A percentile compares a stretch with the other conserved stretches of the same genome.
phyloP scores from a whole-genome alignment of 140 eudicot species.

The Anethum foeniculum region DNA sequence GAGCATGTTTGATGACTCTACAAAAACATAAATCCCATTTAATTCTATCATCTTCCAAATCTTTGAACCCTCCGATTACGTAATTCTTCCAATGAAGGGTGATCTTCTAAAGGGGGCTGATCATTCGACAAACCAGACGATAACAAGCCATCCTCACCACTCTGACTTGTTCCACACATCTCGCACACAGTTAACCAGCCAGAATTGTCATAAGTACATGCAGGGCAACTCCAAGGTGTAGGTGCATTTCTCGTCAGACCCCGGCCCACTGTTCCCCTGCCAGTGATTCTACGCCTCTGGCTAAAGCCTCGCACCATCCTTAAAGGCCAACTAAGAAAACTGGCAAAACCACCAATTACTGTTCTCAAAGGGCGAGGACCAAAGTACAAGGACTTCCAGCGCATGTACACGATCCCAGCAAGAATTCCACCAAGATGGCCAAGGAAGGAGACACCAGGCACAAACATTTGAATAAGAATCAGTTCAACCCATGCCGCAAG shows the following conservation, averaged over 20 bases:
- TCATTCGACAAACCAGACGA: slow-evolving; percentile 11
- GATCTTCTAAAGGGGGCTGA: slow-evolving; percentile 15
- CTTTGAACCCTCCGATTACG: slow-evolving; percentile 58
- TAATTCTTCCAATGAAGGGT: slow-evolving; percentile 38
- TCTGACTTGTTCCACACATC: slow-evolving; percentile 50
- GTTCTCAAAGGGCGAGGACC: neutral
- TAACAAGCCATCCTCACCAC: slow-evolving; percentile 32
- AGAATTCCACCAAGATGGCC: slow-evolving; percentile 98
- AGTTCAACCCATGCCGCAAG: slow-evolving; percentile 91
- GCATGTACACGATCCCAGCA: slow-evolving; percentile 64
- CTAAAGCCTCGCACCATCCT: neutral
- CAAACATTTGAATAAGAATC: slow-evolving; percentile 66
- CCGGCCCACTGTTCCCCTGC: slow-evolving; percentile 10
- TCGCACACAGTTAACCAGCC: slow-evolving; percentile 55
- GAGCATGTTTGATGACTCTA: neutral
- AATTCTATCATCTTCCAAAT: slow-evolving; percentile 36
- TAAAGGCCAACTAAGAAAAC: slow-evolving; percentile 25
- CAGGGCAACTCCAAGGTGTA: slow-evolving; percentile 54
- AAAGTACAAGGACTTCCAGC: slow-evolving; percentile 20
- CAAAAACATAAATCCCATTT: neutral
- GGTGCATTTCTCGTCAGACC: neutral
- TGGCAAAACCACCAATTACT: slow-evolving; percentile 22
- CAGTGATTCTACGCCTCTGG: slow-evolving; percentile 11
- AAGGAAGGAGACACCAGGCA: slow-evolving; percentile 76
- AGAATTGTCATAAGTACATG: slow-evolving; percentile 71